These are phyloP conservation scores for Sanguinoderma infundibulare DNA, from an alignment of 1,284 basidiomycete genomes.

Conservation along the genomic window DNA sequence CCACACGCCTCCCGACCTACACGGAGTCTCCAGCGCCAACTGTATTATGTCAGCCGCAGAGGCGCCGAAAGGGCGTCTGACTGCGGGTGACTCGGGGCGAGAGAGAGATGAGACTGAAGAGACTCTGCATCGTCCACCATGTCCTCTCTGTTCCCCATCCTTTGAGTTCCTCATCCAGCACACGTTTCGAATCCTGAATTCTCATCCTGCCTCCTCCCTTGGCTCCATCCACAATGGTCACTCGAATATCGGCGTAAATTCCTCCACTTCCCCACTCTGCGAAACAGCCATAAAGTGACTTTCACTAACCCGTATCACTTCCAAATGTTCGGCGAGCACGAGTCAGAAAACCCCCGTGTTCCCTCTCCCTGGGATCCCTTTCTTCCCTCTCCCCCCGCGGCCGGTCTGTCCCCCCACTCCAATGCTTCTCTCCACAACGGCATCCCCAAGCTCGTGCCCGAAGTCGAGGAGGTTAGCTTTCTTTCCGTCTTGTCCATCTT, in stretches of 20 bases:
- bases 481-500: neutral
- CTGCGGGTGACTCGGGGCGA: too few relatives aligned
- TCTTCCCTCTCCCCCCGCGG: constrained; percentile 54
- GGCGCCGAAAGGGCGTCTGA: neutral
- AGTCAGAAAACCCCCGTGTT: constrained; percentile 75
- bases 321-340: constrained; percentile 78
- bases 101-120: too few relatives aligned
- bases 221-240: constrained; percentile 50
- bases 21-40: too few relatives aligned
- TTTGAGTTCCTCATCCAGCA: constrained; percentile 4
- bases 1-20: neutral
- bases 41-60: too few relatives aligned
- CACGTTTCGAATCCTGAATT: constrained; percentile 10
- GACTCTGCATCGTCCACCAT: too few relatives aligned
- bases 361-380: constrained; percentile 82
- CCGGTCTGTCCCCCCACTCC: constrained; percentile 34
- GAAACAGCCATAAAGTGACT: constrained; percentile 22
- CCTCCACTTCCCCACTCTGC: constrained; percentile 2
- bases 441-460: constrained; percentile 69
- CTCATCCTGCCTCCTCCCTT: constrained; percentile 8
- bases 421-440: constrained; percentile 28
- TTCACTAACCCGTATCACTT: constrained; percentile 7
- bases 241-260: constrained; percentile 57
- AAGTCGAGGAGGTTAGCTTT: constrained; percentile 62
- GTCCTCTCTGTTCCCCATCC: constrained; percentile 4